These are phyloP conservation scores for Ciborinia camelliae DNA, from an alignment of 2,329 filamentous ascomycete species.

Conservation along the genomic window DNA sequence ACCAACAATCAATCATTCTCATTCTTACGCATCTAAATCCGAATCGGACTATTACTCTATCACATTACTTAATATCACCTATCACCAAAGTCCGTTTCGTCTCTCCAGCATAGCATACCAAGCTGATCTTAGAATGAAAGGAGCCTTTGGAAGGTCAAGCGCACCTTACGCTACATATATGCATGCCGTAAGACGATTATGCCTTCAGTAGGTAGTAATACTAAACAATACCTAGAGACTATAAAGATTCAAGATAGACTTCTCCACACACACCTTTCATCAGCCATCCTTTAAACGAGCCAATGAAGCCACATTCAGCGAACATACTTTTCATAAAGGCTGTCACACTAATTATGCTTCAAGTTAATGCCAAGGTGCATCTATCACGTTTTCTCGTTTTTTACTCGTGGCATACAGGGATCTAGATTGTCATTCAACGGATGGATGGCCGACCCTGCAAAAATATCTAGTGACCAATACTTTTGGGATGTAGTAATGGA, in stretches of 20 bases:
- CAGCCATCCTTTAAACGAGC: not conserved
- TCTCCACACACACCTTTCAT: not conserved
- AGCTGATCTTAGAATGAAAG: not conserved
- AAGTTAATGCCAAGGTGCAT: conserved; percentile 1
- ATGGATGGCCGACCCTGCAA: not conserved
- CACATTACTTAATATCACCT: not conserved
- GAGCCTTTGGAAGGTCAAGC: not conserved
- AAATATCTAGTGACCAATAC: not conserved
- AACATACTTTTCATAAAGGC: conserved; percentile 1
- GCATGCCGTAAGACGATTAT: conserved; percentile 10
- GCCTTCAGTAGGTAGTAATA: not conserved
- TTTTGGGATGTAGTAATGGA: no score
- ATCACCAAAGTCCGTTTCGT: not conserved
- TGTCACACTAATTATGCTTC: not conserved
- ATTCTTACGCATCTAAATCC: not conserved
- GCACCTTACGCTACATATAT: no score
- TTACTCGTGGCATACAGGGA: conserved; percentile 13
- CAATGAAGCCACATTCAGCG: not conserved
- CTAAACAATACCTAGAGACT: not conserved
- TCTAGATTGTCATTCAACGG: not conserved
- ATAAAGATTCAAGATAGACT: not conserved
- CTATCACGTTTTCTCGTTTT: conserved; percentile 13
- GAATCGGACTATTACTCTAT: not conserved
- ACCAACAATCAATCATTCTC: no score
- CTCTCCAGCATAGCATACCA: not conserved